Evolutionary conservation across 192 early-diverging fungal species (phyloP).

Genomic region (Thamnidium elegans): DNA sequence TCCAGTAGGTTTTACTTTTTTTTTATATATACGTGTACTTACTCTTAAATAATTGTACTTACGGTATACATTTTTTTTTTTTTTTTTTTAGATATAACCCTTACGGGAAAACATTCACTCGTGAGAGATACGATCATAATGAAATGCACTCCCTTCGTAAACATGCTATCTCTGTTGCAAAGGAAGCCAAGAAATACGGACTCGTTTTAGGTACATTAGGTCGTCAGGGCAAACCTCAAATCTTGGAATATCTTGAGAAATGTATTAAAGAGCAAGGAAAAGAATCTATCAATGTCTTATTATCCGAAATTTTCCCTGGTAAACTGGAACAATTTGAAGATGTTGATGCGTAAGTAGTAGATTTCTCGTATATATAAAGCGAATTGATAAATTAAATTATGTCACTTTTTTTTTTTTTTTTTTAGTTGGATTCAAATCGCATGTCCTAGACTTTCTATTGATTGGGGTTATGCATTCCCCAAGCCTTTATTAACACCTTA

Average conservation of each 20-base stretch:
- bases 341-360: constrained; percentile 63
- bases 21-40: not conserved
- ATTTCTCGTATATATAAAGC: not conserved
- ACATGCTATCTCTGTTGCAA: constrained; percentile 75
- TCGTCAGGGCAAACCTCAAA: constrained; percentile 91
- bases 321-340: constrained; percentile 88
- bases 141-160: constrained; percentile 88
- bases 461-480: constrained; percentile 96
- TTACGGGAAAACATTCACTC: constrained; percentile 87
- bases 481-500: constrained; percentile 93
- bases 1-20: constrained; percentile 49
- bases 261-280: constrained; percentile 61
- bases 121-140: constrained; percentile 89
- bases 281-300: constrained; percentile 67
- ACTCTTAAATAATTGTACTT: not conserved
- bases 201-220: constrained; percentile 95
- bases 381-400: not conserved
- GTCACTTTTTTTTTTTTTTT: not conserved
- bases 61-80: too few relatives aligned
- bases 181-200: constrained; percentile 76
- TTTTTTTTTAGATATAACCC: constrained; percentile 76
- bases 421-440: constrained; percentile 89
- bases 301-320: constrained; percentile 94
- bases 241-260: constrained; percentile 72
- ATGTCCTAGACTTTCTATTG: constrained; percentile 95